Evolutionary conservation across 2,329 filamentous ascomycete genomes (phyloP).

Genomic region (Phoma herbarum): DNA sequence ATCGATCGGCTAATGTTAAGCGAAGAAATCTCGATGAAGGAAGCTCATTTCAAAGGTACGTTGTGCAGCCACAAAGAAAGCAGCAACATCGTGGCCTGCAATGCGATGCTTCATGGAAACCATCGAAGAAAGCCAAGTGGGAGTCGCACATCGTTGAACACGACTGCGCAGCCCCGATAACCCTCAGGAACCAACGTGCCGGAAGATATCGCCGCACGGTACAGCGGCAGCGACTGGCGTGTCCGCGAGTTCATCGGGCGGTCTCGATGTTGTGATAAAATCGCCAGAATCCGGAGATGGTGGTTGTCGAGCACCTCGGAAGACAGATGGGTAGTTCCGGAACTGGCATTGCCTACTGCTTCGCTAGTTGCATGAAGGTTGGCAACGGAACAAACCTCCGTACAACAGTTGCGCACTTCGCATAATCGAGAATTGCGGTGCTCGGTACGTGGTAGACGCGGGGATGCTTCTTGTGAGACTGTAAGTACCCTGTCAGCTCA

Average conservation of each 20-base stretch:
- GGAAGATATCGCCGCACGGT: background rate
- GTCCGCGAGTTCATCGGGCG: slow-evolving; percentile 1
- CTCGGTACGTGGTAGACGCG: background rate
- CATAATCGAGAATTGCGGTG: background rate
- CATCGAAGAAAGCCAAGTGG: background rate
- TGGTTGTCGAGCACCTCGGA: slow-evolving; percentile 5
- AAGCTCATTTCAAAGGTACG: background rate
- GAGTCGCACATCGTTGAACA: background rate
- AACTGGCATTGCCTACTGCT: background rate
- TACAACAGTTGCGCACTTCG: background rate
- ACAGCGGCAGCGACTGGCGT: background rate
- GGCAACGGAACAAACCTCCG: background rate
- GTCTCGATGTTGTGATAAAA: background rate
- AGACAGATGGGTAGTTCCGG: slow-evolving; percentile 9
- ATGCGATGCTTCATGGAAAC: no score
- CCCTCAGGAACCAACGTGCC: background rate
- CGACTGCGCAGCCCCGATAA: background rate
- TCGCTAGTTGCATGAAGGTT: background rate
- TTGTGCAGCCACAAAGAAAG: slow-evolving; percentile 8
- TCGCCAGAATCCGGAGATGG: slow-evolving; percentile 1
- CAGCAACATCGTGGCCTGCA: background rate
- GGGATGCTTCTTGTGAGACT: background rate
- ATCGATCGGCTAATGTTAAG: background rate
- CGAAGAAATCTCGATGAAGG: background rate
- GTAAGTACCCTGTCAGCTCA: background rate